Percentiles rank a stretch among this genome's conserved stretches.
Conservation (phyloP, 1,284 basidiomycete species). For the Moniliella sp. region DNA sequence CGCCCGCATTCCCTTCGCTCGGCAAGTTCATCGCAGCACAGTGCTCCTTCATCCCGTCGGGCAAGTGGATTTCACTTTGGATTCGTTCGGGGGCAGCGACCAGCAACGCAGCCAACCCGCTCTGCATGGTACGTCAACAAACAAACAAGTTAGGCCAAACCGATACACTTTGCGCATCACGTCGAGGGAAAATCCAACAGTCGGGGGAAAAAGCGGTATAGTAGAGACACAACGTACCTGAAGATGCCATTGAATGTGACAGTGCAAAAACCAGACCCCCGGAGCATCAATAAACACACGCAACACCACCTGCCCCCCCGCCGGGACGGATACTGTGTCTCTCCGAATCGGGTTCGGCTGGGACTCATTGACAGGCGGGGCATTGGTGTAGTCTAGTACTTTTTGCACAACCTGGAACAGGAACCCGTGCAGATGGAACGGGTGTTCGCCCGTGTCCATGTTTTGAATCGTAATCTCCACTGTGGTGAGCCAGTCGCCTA, state of each 20-base stretch:
- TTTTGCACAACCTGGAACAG: conserved; percentile 44
- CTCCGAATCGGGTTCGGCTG: conserved; percentile 65
- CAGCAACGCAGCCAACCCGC: conserved; percentile 48
- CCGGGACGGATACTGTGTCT: conserved; percentile 44
- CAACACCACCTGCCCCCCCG: conserved; percentile 44
- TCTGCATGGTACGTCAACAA: no score
- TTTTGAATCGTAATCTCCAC: conserved; percentile 67
- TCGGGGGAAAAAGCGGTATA: no score
- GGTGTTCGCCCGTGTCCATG: conserved; percentile 52
- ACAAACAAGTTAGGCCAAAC: no score
- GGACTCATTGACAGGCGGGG: conserved; percentile 55
- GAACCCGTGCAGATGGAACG: conserved; percentile 32
- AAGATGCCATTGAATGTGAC: no score
- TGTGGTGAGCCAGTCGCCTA: conserved; percentile 53
- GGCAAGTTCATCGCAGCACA: conserved; percentile 47
- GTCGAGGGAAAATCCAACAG: no score
- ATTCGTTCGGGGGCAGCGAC: conserved; percentile 47
- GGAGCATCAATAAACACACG: conserved; percentile 58
- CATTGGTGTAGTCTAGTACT: conserved; percentile 54
- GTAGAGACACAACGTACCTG: no score
- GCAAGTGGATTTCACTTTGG: conserved; percentile 40
- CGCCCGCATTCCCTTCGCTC: conserved; percentile 29
- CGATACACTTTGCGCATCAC: no score
- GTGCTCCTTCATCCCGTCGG: conserved; percentile 46
- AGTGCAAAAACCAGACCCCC: conserved; percentile 45